phyloP scores from a whole-genome alignment of 148 eudicot genomes.

The Diospyros lotus region DNA sequence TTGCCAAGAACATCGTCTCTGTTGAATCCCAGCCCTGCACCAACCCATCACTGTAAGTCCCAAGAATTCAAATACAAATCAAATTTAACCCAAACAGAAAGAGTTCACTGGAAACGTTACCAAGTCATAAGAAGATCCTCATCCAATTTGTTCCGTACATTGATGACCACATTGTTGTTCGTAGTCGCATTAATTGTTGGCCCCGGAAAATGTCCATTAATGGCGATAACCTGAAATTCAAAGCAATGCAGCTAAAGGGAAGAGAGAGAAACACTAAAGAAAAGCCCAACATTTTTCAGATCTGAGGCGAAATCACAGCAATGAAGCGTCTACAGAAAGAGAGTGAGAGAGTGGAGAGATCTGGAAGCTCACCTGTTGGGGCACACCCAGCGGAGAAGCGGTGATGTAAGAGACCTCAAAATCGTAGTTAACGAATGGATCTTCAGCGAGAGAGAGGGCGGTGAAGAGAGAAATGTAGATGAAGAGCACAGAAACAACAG shows the following conservation, averaged over 20 bases:
- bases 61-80: not conserved
- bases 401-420: constrained; percentile 83
- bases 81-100: not conserved
- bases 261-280: not conserved
- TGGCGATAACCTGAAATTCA: not conserved
- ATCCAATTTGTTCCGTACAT: constrained; percentile 6
- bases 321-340: not conserved
- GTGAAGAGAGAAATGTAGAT: constrained; percentile 37
- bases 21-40: constrained; percentile 5
- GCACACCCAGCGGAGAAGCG: constrained; percentile 75
- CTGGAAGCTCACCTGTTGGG: constrained; percentile 34
- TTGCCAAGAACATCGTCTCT: constrained; percentile 10
- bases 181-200: constrained; percentile 5
- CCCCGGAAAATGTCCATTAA: constrained; percentile 9
- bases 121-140: constrained; percentile 12
- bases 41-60: not conserved
- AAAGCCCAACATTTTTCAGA: not conserved
- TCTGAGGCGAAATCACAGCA: not conserved
- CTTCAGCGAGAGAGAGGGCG: constrained; percentile 51
- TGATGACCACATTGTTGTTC: not conserved
- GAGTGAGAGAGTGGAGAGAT: not conserved
- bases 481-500: not conserved
- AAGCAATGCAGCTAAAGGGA: not conserved
- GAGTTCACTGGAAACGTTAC: not conserved
- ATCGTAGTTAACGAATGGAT: constrained; percentile 49